phyloP scores from a whole-genome alignment of 2,329 filamentous ascomycete genomes.

The Penicillium sp. region DNA sequence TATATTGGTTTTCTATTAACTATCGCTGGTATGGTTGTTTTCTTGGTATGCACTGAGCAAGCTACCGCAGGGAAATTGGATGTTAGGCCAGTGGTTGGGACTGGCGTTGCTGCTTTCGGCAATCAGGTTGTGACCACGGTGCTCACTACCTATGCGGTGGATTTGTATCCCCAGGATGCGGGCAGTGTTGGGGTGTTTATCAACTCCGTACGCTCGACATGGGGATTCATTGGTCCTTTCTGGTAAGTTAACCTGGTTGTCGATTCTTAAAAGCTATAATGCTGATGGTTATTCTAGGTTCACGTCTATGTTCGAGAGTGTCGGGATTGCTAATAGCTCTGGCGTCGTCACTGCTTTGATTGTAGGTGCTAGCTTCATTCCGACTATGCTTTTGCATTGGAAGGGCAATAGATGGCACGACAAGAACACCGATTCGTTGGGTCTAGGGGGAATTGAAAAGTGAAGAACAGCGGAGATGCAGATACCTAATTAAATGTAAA shows the following conservation, averaged over 20 bases:
- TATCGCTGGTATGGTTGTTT: constrained; percentile 49
- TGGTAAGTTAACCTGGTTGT: constrained; percentile 25
- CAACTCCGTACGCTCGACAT: constrained; percentile 43
- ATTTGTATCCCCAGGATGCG: constrained; percentile 48
- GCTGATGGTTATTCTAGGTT: not conserved
- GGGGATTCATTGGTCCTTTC: constrained; percentile 32
- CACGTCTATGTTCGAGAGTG: constrained; percentile 25
- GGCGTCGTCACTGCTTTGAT: constrained; percentile 24
- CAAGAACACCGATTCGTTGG: not conserved
- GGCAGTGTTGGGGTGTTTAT: constrained; percentile 53
- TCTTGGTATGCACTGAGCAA: constrained; percentile 46
- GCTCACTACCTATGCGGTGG: constrained; percentile 52
- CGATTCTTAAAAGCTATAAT: not conserved
- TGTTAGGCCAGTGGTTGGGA: constrained; percentile 49
- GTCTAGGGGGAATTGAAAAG: not conserved
- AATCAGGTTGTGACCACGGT: constrained; percentile 57
- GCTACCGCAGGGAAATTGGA: constrained; percentile 43
- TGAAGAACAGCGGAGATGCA: not conserved
- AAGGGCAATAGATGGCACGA: constrained; percentile 6
- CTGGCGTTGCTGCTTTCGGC: constrained; percentile 46
- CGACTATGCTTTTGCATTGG: constrained; percentile 23
- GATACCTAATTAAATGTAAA: not conserved
- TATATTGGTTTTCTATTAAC: constrained; percentile 46
- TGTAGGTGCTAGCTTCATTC: constrained; percentile 24
- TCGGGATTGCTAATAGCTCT: constrained; percentile 25